Evolutionary conservation across 1,284 basidiomycete genomes (phyloP), one percentile per base, ranked within the genome.

Genomic region (Ustilago tritici): DNA sequence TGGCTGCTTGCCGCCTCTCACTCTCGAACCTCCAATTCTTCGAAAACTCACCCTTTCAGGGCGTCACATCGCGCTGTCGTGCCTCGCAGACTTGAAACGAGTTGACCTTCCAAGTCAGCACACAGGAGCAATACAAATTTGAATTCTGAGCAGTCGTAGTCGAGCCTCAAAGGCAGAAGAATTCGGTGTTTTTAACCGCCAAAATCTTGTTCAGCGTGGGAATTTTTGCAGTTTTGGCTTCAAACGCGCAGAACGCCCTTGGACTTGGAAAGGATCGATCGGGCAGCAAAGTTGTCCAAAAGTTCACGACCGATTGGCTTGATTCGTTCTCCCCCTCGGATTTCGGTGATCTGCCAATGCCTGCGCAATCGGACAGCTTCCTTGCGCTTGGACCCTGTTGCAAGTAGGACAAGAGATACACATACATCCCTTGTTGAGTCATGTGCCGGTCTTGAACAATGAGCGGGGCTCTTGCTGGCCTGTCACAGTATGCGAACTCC

Each of bases 401-500:
- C 9, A 47, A 31, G 5, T 49, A 19, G n/a, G 36, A 23, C 19
- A n/a, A 34, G 23, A 12, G 17, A 40, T 2, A 36, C 34, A 8
- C 10, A 31, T 53, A 28, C 11, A 52, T 14, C 8, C 41, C 36
- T 34, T 43, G 41, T 58, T 35, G 28, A 4, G 15, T 49, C 12
- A 63, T 56, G 58, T n/a, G 32, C 23, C 31, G 0, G 17, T 9
- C 19, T 31, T 54, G 14, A 34, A 64, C 4, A 11, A 73, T 73
- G 70, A 73, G 61, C 58, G 58, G 23, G 28, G 57, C 61, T 12
- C 57, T 67, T 14, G 36, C 61, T 55, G 55, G 57, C 28, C 57
- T 73, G 6, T 60, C 65, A 12, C 57, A 56, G 41, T 76, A 76
- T 35, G 40, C 50, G 19, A 68, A 70, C 52, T 70, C 67, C 2